Base-by-base conservation (phyloP, 805 yeast species). In the Wilhelminamyces savonicus region DNA sequence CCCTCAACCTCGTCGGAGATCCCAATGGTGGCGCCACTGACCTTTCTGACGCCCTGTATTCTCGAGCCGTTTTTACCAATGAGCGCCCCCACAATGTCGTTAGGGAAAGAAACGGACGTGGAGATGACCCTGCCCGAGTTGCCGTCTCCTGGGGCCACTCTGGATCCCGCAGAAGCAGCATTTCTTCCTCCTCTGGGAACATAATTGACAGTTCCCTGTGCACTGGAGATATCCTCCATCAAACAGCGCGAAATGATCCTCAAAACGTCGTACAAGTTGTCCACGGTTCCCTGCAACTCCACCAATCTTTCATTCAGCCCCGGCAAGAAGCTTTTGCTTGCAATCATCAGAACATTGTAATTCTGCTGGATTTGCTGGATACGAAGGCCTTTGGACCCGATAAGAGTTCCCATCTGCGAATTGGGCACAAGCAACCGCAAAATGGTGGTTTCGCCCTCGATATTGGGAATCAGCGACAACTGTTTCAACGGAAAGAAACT, bases 11-110 rank as follows among this genome's bases (percentile, higher is more conserved):
- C 83, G 32, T 80, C 76, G 22, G 82, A 76, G 41, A 87, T 83
- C 4, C 78, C 74, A 50, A 87, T 84, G 23, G 76, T 72, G 23
- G 95, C 87, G 23, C 87, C 88, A 28, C 87, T 74, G 21, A 69
- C 69, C 44, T 81, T 76, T 44, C 95, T 72, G 29, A 87, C 80
- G 37, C 87, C 94, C 54, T 82, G 92, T 42, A 87, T 85, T 58
- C 94, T 74, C 17, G 83, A 63, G 23, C 95, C 95, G 40, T 79
- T 77, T 43, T 81, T 80, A 36, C 96, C 96, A 44, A 87, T 84
- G 31, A 87, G 66, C 29, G 94, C 90, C 24, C 96, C 96, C 26
- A 87, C 95, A 61, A 78, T 77, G 36, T 78, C 84, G 41, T 81
- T 78, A 22, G 94, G 85, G 50, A 85, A 81, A 17, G 72, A 62